phyloP scores from a whole-genome alignment of 495 filamentous ascomycete species.

The Penicillium simplicissimum region DNA sequence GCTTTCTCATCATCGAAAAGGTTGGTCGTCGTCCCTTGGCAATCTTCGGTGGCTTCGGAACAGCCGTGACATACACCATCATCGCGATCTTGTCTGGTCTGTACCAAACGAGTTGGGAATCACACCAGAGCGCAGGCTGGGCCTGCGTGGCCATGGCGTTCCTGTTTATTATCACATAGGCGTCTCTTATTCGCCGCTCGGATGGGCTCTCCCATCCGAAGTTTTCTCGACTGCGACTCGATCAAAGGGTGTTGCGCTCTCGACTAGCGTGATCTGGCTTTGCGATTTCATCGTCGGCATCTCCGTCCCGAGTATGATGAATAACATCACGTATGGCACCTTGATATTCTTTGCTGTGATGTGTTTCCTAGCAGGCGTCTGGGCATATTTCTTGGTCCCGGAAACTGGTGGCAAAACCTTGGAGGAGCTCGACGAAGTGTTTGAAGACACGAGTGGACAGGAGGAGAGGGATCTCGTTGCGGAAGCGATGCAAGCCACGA shows the following conservation, averaged over 20 bases:
- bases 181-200: slow-evolving; percentile 62
- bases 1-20: slow-evolving; percentile 5
- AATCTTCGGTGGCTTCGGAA: slow-evolving; percentile 27
- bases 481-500: slow-evolving; percentile 1
- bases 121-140: slow-evolving; percentile 64
- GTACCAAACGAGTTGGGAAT: slow-evolving; percentile 57
- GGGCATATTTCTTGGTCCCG: slow-evolving; percentile 7
- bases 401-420: slow-evolving; percentile 9
- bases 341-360: slow-evolving; percentile 7
- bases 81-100: slow-evolving; percentile 66
- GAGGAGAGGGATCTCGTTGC: slow-evolving; percentile 8
- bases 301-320: slow-evolving; percentile 57
- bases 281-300: slow-evolving; percentile 65
- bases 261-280: slow-evolving; percentile 61
- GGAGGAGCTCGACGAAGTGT: slow-evolving; percentile 9
- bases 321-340: slow-evolving; percentile 45
- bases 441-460: slow-evolving; percentile 4
- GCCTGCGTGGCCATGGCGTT: slow-evolving; percentile 68
- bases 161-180: slow-evolving; percentile 74
- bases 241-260: slow-evolving; percentile 61
- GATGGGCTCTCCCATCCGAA: slow-evolving; percentile 68
- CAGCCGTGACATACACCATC: slow-evolving; percentile 68
- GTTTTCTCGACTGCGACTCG: slow-evolving; percentile 65
- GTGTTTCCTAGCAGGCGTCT: slow-evolving; percentile 8
- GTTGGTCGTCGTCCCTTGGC: slow-evolving; percentile 16